Conservation (phyloP, 768 basidiomycete species). For the Phaeotremella fagi region DNA sequence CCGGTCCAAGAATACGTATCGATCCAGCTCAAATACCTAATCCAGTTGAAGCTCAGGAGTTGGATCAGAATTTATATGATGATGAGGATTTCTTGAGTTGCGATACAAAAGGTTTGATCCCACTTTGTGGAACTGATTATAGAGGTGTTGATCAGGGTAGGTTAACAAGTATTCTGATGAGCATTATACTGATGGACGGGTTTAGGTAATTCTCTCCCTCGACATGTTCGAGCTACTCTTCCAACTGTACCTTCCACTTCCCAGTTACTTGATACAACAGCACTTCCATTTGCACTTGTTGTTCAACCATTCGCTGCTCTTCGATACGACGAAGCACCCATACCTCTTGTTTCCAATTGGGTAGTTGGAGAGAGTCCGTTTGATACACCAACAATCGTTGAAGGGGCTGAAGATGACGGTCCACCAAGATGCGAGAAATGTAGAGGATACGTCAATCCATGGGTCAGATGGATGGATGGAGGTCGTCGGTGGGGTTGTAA, state of each 20-base stretch:
- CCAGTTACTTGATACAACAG: constrained; percentile 71
- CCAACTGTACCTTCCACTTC: constrained; percentile 80
- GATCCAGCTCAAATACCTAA: constrained; percentile 90
- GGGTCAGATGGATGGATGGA: constrained; percentile 77
- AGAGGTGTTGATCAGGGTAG: constrained; percentile 85
- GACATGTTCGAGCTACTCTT: constrained; percentile 80
- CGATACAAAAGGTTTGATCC: constrained; percentile 59
- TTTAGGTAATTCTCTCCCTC: constrained; percentile 82
- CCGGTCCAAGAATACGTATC: constrained; percentile 60
- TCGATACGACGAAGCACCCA: constrained; percentile 62
- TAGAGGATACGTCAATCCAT: constrained; percentile 87
- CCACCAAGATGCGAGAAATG: constrained; percentile 82
- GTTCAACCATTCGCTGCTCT: constrained; percentile 85
- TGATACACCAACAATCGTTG: constrained; percentile 16
- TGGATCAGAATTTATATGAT: constrained; percentile 75
- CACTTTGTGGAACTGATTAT: constrained; percentile 81
- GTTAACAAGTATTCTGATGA: constrained; percentile 3
- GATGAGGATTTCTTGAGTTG: constrained; percentile 64
- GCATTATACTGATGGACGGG: not conserved
- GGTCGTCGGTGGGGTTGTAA: constrained; percentile 90
- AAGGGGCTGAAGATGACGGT: constrained; percentile 56
- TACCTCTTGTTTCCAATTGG: constrained; percentile 68
- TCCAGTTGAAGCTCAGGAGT: constrained; percentile 69
- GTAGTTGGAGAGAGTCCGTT: constrained; percentile 31
- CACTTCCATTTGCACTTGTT: constrained; percentile 75